A percentile compares a stretch with the other conserved stretches of the same genome.
Evolutionary conservation across 106 monocot genomes (phyloP).

Genomic region (Gastrodia elata): DNA sequence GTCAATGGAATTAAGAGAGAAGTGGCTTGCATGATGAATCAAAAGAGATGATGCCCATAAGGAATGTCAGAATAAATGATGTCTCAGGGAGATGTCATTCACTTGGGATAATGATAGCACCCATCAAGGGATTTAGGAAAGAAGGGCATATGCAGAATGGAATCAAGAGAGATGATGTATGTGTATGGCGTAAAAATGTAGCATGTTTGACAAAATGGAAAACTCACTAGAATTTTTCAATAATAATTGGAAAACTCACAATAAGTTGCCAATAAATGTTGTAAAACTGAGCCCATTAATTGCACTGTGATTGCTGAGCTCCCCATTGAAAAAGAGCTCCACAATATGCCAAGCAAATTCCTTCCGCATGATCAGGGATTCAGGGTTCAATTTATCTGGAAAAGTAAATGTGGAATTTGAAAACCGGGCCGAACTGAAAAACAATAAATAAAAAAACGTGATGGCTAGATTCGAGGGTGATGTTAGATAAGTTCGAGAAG

Average conservation of each 20-base stretch:
- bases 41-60: too few species aligned
- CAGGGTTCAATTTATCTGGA: constrained; percentile 43
- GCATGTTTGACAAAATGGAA: background rate
- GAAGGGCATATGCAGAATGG: too few species aligned
- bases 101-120: too few species aligned
- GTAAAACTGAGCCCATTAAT: constrained; percentile 82
- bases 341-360: constrained; percentile 97
- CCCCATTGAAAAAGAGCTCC: constrained; percentile 55
- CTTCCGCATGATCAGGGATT: constrained; percentile 42
- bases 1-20: too few species aligned
- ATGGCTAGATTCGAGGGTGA: background rate
- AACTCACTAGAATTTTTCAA: background rate
- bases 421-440: constrained; percentile 56
- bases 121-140: too few species aligned
- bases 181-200: too few species aligned
- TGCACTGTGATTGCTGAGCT: constrained; percentile 78
- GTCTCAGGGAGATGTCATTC: too few species aligned
- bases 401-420: constrained; percentile 54
- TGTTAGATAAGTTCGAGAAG: too few species aligned
- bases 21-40: too few species aligned
- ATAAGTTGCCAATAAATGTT: constrained; percentile 75
- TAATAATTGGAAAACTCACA: constrained; percentile 36
- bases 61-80: too few species aligned
- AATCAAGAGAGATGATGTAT: too few species aligned
- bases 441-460: background rate